Percentiles rank a stretch among this genome's conserved stretches.
These are phyloP conservation scores for Amanita jacksonii DNA, from an alignment of 768 basidiomycete genomes.

Conservation along the genomic window DNA sequence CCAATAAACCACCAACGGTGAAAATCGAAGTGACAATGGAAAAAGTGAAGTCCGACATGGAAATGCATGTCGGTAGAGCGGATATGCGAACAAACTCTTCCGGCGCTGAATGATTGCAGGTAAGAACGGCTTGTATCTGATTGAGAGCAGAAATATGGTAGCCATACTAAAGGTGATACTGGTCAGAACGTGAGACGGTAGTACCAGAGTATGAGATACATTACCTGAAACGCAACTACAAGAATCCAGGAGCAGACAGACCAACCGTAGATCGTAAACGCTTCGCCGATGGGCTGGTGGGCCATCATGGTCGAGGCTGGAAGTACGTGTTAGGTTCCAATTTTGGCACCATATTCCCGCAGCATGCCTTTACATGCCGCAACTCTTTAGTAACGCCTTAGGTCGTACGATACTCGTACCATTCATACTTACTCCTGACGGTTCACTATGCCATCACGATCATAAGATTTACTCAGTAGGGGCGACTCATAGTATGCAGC, in stretches of 20 bases:
- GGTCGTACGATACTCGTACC: too few relatives aligned
- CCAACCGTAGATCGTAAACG: slow-evolving; percentile 57
- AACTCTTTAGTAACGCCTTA: too few relatives aligned
- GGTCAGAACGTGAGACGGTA: neutral
- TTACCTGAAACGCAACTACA: slow-evolving; percentile 46
- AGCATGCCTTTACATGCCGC: too few relatives aligned
- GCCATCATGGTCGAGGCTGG: slow-evolving; percentile 2
- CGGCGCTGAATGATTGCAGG: slow-evolving; percentile 40
- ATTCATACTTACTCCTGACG: too few relatives aligned
- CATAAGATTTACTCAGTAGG: too few relatives aligned
- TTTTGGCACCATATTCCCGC: too few relatives aligned
- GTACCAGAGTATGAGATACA: slow-evolving; percentile 12
- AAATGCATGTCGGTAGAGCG: slow-evolving; percentile 64
- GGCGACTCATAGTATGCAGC: too few relatives aligned
- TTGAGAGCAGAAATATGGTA: slow-evolving; percentile 90
- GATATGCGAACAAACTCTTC: slow-evolving; percentile 17
- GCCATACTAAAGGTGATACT: slow-evolving; percentile 51
- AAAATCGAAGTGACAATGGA: slow-evolving; percentile 80
- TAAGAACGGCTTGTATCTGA: slow-evolving; percentile 72
- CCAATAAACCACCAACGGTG: slow-evolving; percentile 79
- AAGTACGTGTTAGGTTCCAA: neutral
- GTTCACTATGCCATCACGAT: too few relatives aligned
- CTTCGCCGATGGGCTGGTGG: slow-evolving; percentile 1
- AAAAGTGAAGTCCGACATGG: slow-evolving; percentile 69
- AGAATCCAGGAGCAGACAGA: slow-evolving; percentile 61